A percentile compares a stretch with the other conserved stretches of the same genome.
These are phyloP conservation scores for Aspergillus uvarum DNA, from an alignment of 2,329 filamentous ascomycete genomes.

Conservation along the genomic window DNA sequence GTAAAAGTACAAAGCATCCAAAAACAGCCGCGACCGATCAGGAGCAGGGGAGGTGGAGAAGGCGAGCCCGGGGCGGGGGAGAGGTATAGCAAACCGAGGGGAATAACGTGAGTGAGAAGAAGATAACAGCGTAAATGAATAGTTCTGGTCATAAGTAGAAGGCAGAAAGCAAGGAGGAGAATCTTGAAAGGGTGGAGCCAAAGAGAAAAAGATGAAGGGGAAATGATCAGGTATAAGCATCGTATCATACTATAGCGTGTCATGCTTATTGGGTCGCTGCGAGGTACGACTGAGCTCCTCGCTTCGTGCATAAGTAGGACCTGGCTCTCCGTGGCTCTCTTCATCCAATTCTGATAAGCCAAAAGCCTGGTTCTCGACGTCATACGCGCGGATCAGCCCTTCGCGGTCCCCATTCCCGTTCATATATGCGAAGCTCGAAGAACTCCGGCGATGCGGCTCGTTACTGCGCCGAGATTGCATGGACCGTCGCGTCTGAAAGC, in stretches of 20 bases:
- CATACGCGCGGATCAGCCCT: conserved; percentile 83
- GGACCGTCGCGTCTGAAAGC: conserved; percentile 83
- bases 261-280: conserved; percentile 33
- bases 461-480: conserved; percentile 83
- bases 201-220: neutral
- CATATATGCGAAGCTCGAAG: conserved; percentile 60
- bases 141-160: conserved; percentile 25
- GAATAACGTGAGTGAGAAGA: conserved; percentile 17
- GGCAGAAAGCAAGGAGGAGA: conserved; percentile 9
- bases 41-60: conserved; percentile 1
- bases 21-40: conserved; percentile 3
- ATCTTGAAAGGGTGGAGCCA: conserved; percentile 1
- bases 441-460: conserved; percentile 59
- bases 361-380: conserved; percentile 76
- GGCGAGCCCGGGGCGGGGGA: neutral
- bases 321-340: conserved; percentile 62
- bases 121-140: conserved; percentile 23
- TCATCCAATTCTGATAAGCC: conserved; percentile 77
- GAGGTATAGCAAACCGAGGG: conserved; percentile 10
- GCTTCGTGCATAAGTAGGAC: conserved; percentile 35
- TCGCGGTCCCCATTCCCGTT: conserved; percentile 66
- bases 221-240: neutral
- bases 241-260: conserved; percentile 30
- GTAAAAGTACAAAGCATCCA: conserved; percentile 28
- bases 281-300: conserved; percentile 27